phyloP scores from a whole-genome alignment of 2,329 filamentous ascomycete species.

The Aspergillus niger region DNA sequence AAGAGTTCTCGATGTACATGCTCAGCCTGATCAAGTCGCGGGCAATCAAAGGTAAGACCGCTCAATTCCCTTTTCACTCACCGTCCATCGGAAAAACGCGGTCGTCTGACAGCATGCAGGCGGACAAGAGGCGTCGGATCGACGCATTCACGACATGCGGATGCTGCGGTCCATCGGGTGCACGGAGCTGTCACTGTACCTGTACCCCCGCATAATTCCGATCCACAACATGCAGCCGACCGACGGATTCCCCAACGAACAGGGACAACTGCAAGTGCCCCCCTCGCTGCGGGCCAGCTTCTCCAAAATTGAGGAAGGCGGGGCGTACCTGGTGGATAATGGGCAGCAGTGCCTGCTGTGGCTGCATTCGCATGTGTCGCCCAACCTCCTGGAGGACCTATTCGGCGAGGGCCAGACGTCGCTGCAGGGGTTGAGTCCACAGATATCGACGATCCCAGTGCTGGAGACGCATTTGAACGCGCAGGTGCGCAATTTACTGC shows the following conservation, averaged over 20 bases:
- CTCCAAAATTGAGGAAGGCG: conserved; percentile 84
- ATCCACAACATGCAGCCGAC: conserved; percentile 84
- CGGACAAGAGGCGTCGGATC: conserved; percentile 85
- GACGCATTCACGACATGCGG: conserved; percentile 86
- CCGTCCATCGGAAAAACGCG: conserved; percentile 1
- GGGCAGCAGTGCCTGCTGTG: conserved; percentile 89
- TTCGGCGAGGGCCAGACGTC: conserved; percentile 75
- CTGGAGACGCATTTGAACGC: conserved; percentile 91
- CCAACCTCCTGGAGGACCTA: conserved; percentile 85
- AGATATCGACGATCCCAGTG: conserved; percentile 75
- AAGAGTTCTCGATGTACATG: conserved; percentile 96
- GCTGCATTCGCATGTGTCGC: conserved; percentile 89
- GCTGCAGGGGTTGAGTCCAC: conserved; percentile 78
- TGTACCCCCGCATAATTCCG: conserved; percentile 91
- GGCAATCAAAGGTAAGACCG: conserved; percentile 73
- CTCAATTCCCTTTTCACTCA: neutral
- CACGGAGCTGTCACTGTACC: conserved; percentile 82
- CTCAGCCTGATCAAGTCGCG: conserved; percentile 85
- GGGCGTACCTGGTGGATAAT: conserved; percentile 93
- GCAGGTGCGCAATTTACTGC: conserved; percentile 89
- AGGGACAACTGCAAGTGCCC: conserved; percentile 84
- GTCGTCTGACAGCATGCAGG: conserved; percentile 46
- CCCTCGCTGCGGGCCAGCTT: conserved; percentile 80
- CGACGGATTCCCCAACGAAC: conserved; percentile 92
- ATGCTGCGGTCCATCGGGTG: conserved; percentile 87